A percentile compares a stretch with the other conserved stretches of the same genome.
phyloP scores from a whole-genome alignment of 345 rosid species.

The Euphorbia tirucalli region DNA sequence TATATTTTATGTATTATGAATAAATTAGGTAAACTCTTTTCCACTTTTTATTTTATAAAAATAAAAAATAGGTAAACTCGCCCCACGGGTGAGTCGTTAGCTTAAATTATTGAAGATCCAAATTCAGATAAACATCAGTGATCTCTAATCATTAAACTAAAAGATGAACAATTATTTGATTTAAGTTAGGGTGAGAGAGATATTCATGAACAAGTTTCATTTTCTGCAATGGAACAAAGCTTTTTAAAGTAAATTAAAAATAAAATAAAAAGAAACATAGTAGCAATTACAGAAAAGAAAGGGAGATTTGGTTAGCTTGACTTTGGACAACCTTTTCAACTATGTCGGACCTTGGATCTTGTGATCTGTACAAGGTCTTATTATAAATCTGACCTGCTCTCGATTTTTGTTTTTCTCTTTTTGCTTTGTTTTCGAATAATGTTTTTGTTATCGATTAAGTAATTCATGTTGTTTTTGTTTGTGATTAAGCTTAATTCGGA shows the following conservation, averaged over 20 bases:
- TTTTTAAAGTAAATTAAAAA: not conserved
- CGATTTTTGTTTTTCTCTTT: not conserved
- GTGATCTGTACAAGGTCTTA: not conserved
- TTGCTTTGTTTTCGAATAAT: not conserved
- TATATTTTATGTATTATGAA: no score
- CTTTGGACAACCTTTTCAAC: not conserved
- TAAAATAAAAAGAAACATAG: not conserved
- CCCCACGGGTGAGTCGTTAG: no score
- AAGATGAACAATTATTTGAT: not conserved
- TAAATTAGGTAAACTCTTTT: no score
- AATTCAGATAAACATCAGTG: no score
- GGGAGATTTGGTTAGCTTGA: conserved; percentile 1
- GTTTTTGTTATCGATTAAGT: no score
- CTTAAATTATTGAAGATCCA: no score
- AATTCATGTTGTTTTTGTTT: no score
- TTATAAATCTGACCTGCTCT: not conserved
- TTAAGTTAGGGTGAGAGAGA: not conserved
- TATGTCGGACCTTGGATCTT: conserved; percentile 15
- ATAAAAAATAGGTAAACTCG: no score
- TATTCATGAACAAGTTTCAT: not conserved
- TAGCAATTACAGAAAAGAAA: not conserved
- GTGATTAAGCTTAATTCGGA: no score
- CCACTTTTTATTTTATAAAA: no score
- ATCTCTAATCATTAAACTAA: no score
- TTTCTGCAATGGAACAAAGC: not conserved